These are phyloP conservation scores for Heteromeles arbutifolia DNA, from an alignment of 306 rosid species.

Conservation along the genomic window DNA sequence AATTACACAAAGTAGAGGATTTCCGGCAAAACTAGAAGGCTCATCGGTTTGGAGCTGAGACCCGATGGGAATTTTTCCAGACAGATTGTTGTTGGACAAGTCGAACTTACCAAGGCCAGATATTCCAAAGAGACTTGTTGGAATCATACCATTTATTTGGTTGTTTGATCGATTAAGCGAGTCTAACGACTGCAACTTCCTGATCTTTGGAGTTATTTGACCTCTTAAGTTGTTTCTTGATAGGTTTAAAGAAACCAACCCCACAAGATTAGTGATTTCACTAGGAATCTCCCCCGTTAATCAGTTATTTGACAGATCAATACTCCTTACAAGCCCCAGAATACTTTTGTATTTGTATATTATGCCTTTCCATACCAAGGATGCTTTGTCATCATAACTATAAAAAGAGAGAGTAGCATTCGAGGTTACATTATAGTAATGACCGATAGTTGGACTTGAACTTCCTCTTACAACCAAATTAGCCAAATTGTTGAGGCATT, in stretches of 20 bases:
- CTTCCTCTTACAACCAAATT: background rate
- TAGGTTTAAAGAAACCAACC: background rate
- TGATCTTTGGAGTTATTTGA: slow-evolving; percentile 16
- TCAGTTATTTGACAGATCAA: background rate
- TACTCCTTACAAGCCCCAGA: background rate
- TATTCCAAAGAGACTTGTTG: background rate
- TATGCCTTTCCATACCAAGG: background rate
- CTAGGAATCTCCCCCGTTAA: background rate
- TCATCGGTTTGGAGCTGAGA: background rate
- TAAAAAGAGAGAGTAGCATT: accelerated
- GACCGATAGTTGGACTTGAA: accelerated
- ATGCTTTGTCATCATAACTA: background rate
- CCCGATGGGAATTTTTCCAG: background rate
- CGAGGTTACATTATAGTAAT: no score
- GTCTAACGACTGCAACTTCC: background rate
- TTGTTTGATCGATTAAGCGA: slow-evolving; percentile 15
- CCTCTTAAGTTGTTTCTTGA: slow-evolving; percentile 18
- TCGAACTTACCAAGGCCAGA: accelerated
- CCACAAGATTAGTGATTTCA: background rate
- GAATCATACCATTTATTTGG: slow-evolving; percentile 16
- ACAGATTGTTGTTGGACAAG: slow-evolving; percentile 20
- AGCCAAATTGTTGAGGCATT: background rate
- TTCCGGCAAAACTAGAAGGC: background rate
- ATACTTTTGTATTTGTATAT: background rate
- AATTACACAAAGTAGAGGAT: background rate